Base-by-base conservation (phyloP, 2,329 filamentous ascomycete species). In the Emergomyces africanus region DNA sequence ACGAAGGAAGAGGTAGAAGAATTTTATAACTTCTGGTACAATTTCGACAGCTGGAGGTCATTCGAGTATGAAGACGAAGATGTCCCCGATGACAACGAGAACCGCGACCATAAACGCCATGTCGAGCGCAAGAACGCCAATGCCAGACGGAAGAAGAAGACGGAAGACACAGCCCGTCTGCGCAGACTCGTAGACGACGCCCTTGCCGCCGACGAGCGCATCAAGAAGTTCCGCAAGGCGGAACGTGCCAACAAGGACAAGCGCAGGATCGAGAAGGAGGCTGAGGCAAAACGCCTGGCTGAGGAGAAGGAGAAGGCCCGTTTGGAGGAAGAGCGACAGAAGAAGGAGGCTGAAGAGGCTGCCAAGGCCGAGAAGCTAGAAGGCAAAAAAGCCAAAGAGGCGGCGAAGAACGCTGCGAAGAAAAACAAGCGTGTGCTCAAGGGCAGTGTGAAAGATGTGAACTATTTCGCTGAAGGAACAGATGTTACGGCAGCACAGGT, bases 21-120 rank as follows among this genome's bases (percentile, higher is more conserved):
- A 58, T 99, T 99, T 76, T 99, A 99, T 83, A 96, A 99, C 82
- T 99, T 97, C 81, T 99, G 89, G 87, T 99, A 97, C 82, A 95
- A 92, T 82, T 95, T 99, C 69, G 94, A 99, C 81, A 94, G 88
- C 75, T 99, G 94, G 94, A 83, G 94, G 62, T 86, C 88, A 2
- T 99, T 99, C 70, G 94, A 99, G 78, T 99, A 99, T 77, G 88
- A 95, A 61, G 94, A 99, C 71, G 94, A 99, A 80, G 94, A 99
- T 72, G 92, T 99, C 35, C 94, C 94, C 46, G 94, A 99, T 70
- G 94, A 99, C 80, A 96, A 94, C 75, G 94, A 97, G 79, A 96
- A 91, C 80, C 91, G 94, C 74, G 92, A 97, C 78, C 94, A 99
- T 81, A 97, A 96, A 81, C 89, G 94, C 60, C 92, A 99, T 77